phyloP scores from a whole-genome alignment of 441 rosid species.

The Mallotus japonicus region DNA sequence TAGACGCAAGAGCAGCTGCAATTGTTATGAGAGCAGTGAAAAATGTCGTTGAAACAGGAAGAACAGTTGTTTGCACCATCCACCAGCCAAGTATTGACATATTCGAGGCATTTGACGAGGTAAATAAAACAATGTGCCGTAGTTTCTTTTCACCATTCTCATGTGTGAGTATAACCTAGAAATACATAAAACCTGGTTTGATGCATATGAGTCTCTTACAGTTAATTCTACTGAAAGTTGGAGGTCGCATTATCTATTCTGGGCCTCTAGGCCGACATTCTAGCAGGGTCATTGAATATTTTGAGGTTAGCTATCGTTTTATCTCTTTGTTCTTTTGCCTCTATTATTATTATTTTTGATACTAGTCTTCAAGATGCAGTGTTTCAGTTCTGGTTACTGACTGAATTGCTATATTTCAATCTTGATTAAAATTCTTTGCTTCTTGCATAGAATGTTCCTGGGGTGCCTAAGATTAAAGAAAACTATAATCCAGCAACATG shows the following conservation, averaged over 20 bases:
- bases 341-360: background rate
- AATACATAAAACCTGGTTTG: background rate
- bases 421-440: background rate
- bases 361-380: background rate
- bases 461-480: conserved; percentile 49
- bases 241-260: conserved; percentile 53
- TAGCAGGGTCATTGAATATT: conserved; percentile 47
- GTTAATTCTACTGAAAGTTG: conserved; percentile 61
- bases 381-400: conserved; percentile 1
- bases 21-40: conserved; percentile 71
- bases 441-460: conserved; percentile 36
- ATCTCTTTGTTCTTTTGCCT: background rate
- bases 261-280: conserved; percentile 56
- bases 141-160: background rate
- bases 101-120: conserved; percentile 71
- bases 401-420: background rate
- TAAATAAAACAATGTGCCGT: conserved; percentile 7
- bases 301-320: conserved; percentile 33
- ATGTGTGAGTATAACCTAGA: background rate
- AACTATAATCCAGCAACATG: conserved; percentile 69
- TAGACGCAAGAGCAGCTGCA: conserved; percentile 75
- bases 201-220: conserved; percentile 25
- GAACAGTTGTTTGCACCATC: conserved; percentile 71
- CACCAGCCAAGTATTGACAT: conserved; percentile 71
- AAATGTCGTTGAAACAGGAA: conserved; percentile 60